These are phyloP conservation scores for Kwoniella europaea DNA, from an alignment of 768 basidiomycete species.

Conservation along the genomic window DNA sequence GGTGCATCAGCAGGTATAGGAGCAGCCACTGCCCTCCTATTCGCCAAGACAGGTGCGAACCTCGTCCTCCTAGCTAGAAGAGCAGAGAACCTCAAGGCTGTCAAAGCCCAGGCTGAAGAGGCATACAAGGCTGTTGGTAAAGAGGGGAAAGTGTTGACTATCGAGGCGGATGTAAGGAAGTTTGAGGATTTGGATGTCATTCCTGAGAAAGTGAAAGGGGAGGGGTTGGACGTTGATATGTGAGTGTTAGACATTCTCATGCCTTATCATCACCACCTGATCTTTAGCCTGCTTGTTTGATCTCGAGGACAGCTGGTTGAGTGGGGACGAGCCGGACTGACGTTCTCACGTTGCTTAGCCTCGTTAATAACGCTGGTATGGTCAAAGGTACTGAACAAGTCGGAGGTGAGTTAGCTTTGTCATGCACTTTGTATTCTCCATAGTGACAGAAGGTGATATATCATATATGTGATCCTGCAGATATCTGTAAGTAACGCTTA, in stretches of 20 bases:
- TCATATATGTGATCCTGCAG: constrained; percentile 9
- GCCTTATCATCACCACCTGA: neutral
- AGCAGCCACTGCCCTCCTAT: constrained; percentile 78
- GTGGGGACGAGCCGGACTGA: neutral
- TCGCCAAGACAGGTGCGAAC: constrained; percentile 91
- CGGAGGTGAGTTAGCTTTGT: constrained; percentile 61
- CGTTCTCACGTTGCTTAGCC: constrained; percentile 13
- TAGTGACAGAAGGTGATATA: neutral
- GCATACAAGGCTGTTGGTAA: constrained; percentile 76
- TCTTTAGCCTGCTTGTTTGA: no score
- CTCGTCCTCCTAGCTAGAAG: constrained; percentile 83
- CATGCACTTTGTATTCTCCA: neutral
- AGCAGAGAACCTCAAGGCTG: constrained; percentile 71
- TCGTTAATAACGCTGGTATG: constrained; percentile 83
- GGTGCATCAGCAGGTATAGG: constrained; percentile 91
- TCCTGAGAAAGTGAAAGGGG: constrained; percentile 67
- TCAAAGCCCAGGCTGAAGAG: constrained; percentile 69
- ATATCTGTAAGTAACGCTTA: constrained; percentile 21
- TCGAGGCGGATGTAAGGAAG: constrained; percentile 82
- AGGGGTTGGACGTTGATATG: constrained; percentile 74
- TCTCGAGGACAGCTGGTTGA: no score
- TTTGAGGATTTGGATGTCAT: constrained; percentile 66
- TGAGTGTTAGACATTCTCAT: constrained; percentile 56
- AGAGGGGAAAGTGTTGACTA: constrained; percentile 75
- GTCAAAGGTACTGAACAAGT: constrained; percentile 86